Evolutionary conservation across 768 basidiomycete species (phyloP), one percentile per base, ranked within the genome.

Genomic region (Lentinula guzmanii): DNA sequence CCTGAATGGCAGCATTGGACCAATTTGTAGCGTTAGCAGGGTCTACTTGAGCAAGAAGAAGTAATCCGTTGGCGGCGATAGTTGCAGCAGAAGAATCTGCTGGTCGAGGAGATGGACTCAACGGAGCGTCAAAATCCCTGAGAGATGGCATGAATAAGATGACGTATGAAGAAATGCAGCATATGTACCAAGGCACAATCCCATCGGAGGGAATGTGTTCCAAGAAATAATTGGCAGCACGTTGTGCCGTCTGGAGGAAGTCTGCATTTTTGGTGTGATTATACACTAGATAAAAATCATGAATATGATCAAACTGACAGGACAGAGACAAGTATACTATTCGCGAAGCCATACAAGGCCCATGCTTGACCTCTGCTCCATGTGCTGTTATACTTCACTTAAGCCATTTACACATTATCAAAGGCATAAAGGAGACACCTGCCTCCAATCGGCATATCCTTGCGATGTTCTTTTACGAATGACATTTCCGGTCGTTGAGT

Each of bases 331-430:
- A 52, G 58, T 33, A 37, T 64, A 88, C 88, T 86, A 66, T 84
- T 86, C 0, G 86, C 82, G 68, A 84, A 90, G 0, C 87, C 87
- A 64, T 85, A 86, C 33, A 89, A 78, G 2, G 79, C 88, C 87
- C 87, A 90, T 13, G 84, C 81, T 69, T 91, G 85, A 7, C 88
- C 88, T 34, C 89, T 82, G 51, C 85, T 81, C 89, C 89, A 90
- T 6, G 89, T 90, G 69, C 86, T 89, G 52, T 37, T 42, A 42
- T 28, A 10, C 18, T 35, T 13, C 9, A 28, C 15, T 41, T 45
- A 18, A 15, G 21, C 18, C 13, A 35, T 28, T 10, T 60, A 5
- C 18, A n/a, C 28, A 42, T n/a, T 10, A 37, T 28, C 28, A 6
- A 6, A 16, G 18, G 7, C 34, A 34, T 52, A 10, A 15, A 34